Base-by-base conservation (phyloP, 441 rosid genomes). In the Manihot esculenta region DNA sequence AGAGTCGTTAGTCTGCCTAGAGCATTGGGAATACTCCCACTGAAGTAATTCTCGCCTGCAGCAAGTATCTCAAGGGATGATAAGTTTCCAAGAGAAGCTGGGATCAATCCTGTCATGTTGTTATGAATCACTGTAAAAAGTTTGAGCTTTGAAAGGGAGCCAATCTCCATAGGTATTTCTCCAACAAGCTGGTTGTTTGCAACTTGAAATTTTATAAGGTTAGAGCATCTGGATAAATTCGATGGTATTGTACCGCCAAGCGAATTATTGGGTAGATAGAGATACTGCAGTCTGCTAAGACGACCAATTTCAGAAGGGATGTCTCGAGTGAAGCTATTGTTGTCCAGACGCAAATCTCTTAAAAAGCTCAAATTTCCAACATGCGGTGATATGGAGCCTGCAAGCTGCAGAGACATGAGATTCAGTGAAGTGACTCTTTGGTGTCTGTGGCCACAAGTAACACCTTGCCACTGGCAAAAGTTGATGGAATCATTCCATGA, bases 61-160 rank as follows among this genome's bases (percentile, higher is more conserved):
- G 64, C 80, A 56, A 85, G 26, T 53, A 33, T 12, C 41, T 78
- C 58, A 10, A 41, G 11, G 50, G 81, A 74, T 62, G 85, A 83
- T 69, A 82, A 79, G 13, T 73, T 63, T 68, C 80, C 82, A 20
- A 80, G 54, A 17, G 80, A 69, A 60, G 71, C 51, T 12, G 66
- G 51, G 42, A 62, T 23, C 5, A 12, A 12, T 23, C 66, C 35
- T 15, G 51, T 44, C 10, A 62, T 30, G 12, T 63, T 63, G 53
- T 63, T 63, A 21, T 33, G 3, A 11, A 3, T 7, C 7, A 15
- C 15, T 10, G 15, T 17, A 14, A 63, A 8, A 9, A 14, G 10
- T 6, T 5, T 44, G n/a, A 63, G 54, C 24, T 45, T 63, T 14
- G 67, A 63, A 13, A 47, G 18, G 6, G 50, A 47, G 50, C 50